phyloP scores from a whole-genome alignment of 768 basidiomycete genomes.

The Phaeotremella fagi region DNA sequence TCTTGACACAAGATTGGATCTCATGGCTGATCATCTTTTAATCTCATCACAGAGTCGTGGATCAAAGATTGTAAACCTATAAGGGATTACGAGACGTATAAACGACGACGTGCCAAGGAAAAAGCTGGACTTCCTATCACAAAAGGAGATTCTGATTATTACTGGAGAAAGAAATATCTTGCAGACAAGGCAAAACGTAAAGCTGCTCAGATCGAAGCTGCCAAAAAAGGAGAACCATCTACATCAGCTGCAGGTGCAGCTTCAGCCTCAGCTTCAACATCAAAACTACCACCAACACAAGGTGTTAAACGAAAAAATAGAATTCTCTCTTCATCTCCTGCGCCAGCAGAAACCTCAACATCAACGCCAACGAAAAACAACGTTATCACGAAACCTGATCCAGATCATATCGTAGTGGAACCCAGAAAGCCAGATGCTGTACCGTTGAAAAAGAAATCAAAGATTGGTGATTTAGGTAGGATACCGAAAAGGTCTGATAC shows the following conservation, averaged over 20 bases:
- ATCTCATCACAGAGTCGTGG: slow-evolving; percentile 14
- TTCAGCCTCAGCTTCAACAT: neutral
- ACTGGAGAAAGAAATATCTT: slow-evolving; percentile 16
- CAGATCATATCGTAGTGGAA: too few species aligned
- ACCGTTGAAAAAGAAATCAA: too few species aligned
- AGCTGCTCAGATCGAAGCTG: neutral
- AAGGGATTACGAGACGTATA: slow-evolving; percentile 16
- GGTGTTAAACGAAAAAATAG: neutral
- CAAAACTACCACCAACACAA: neutral
- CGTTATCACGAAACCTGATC: too few species aligned
- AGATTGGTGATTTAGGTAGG: too few species aligned
- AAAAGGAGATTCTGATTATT: slow-evolving; percentile 31
- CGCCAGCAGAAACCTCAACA: too few species aligned
- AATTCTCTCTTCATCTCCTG: neutral
- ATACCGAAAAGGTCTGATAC: neutral
- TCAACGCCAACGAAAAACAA: too few species aligned
- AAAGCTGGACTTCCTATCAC: slow-evolving; percentile 9
- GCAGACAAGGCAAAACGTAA: slow-evolving; percentile 1
- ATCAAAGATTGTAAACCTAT: slow-evolving; percentile 8
- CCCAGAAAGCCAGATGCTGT: too few species aligned
- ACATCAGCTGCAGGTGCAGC: neutral
- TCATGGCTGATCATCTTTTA: neutral
- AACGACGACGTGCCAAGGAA: slow-evolving; percentile 15
- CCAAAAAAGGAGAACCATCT: neutral
- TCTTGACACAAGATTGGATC: too few species aligned